Evolutionary conservation across 2,329 filamentous ascomycete genomes (phyloP).

Genomic region (Westerdykella aurantiaca): DNA sequence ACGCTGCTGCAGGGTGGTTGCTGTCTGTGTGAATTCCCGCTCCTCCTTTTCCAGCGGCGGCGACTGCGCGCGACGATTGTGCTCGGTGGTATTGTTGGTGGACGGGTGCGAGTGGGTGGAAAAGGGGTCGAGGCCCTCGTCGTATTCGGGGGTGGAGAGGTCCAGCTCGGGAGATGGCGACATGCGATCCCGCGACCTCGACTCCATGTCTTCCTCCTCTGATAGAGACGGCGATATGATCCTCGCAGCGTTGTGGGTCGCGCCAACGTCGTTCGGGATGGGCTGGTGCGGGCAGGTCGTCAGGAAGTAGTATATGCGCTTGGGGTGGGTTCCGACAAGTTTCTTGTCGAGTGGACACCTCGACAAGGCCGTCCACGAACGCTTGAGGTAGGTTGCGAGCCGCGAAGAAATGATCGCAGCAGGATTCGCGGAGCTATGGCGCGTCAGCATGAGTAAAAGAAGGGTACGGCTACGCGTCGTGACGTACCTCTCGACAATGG

Average conservation of each 20-base stretch:
- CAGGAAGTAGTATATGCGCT: constrained; percentile 93
- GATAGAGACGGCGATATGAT: constrained; percentile 83
- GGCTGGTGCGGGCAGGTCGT: constrained; percentile 81
- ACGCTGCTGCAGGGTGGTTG: constrained; percentile 68
- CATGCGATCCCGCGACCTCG: constrained; percentile 57
- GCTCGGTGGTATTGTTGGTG: constrained; percentile 42
- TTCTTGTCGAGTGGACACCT: constrained; percentile 91
- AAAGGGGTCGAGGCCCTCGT: constrained; percentile 62
- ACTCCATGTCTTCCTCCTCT: constrained; percentile 63
- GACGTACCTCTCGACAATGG: constrained; percentile 86
- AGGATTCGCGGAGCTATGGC: constrained; percentile 80
- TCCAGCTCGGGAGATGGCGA: constrained; percentile 93
- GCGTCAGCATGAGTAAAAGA: constrained; percentile 30
- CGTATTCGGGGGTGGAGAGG: constrained; percentile 78
- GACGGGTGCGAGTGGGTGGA: constrained; percentile 44
- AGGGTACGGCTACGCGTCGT: not conserved
- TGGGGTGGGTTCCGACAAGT: constrained; percentile 83
- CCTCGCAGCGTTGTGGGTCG: constrained; percentile 46
- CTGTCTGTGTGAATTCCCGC: constrained; percentile 93
- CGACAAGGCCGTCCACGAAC: constrained; percentile 67
- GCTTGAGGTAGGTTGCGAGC: constrained; percentile 82
- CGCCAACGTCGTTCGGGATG: constrained; percentile 61
- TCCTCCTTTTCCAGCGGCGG: constrained; percentile 91
- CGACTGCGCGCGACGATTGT: constrained; percentile 68
- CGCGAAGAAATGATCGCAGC: constrained; percentile 93